Percentiles rank a stretch among this genome's conserved stretches.
Evolutionary conservation across 1,139 yeast genomes (phyloP).

Genomic region (Sugiyamaella pinicola): DNA sequence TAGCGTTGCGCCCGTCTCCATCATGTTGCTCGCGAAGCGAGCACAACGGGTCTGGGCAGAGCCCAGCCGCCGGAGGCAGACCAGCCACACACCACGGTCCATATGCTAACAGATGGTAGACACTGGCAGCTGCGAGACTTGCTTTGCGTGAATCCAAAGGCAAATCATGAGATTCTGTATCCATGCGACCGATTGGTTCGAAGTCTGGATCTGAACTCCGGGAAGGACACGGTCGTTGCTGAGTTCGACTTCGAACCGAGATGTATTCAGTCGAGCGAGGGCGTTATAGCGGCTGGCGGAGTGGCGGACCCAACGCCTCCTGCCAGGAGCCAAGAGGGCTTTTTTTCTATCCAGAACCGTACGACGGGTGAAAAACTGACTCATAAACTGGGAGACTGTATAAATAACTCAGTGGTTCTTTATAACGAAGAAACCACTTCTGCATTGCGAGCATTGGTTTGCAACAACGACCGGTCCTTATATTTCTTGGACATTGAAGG

Average conservation of each 20-base stretch:
- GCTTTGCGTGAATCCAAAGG: slow-evolving; percentile 51
- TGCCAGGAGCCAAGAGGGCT: slow-evolving; percentile 48
- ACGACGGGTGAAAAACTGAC: slow-evolving; percentile 52
- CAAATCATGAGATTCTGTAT: slow-evolving; percentile 47
- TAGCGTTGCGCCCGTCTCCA: not conserved
- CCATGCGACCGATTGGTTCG: slow-evolving; percentile 53
- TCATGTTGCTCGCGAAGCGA: not conserved
- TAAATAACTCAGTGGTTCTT: slow-evolving; percentile 78
- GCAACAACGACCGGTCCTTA: slow-evolving; percentile 78
- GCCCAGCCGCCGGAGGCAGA: not conserved
- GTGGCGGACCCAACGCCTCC: slow-evolving; percentile 43
- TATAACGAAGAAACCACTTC: slow-evolving; percentile 45
- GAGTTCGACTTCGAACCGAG: slow-evolving; percentile 64
- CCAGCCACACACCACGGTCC: not conserved
- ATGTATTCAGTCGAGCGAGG: slow-evolving; percentile 64
- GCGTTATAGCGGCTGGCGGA: slow-evolving; percentile 71
- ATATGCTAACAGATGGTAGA: slow-evolving; percentile 18
- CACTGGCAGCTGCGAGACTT: slow-evolving; percentile 92
- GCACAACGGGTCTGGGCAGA: not conserved
- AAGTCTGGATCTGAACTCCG: slow-evolving; percentile 47
- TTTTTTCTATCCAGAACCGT: slow-evolving; percentile 59
- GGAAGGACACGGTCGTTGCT: slow-evolving; percentile 45
- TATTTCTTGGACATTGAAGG: slow-evolving; percentile 63
- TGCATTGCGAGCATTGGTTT: slow-evolving; percentile 58
- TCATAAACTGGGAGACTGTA: slow-evolving; percentile 71